Conservation (phyloP, 2,329 filamentous ascomycete species). For the Ascochyta koolunga region DNA sequence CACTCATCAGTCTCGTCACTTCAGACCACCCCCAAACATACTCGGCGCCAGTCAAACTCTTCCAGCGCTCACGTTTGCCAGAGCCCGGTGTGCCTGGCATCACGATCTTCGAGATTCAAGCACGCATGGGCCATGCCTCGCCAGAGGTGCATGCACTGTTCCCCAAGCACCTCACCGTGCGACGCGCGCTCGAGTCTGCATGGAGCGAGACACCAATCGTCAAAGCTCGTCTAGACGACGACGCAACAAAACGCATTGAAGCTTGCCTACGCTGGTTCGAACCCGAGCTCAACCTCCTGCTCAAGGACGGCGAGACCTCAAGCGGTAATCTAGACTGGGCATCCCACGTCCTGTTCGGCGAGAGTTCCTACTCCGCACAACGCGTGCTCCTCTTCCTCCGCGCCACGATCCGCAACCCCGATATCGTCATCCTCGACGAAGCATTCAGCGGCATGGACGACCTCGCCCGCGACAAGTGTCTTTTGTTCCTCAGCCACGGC, state of each 20-base stretch:
- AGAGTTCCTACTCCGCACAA: constrained; percentile 80
- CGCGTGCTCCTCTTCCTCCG: constrained; percentile 80
- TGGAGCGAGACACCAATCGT: constrained; percentile 88
- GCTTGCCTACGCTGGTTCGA: constrained; percentile 78
- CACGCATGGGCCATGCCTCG: constrained; percentile 87
- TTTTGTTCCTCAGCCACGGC: constrained; percentile 71
- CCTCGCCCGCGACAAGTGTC: constrained; percentile 79
- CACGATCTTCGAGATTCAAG: constrained; percentile 91
- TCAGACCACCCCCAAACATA: constrained; percentile 97
- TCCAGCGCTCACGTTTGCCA: constrained; percentile 81
- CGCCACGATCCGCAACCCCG: constrained; percentile 53
- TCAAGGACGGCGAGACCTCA: constrained; percentile 12
- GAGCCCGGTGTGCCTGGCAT: constrained; percentile 73
- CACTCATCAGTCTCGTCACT: constrained; percentile 86
- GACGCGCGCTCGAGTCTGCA: constrained; percentile 79
- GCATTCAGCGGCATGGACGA: constrained; percentile 59
- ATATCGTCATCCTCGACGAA: constrained; percentile 59
- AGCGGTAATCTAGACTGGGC: constrained; percentile 65
- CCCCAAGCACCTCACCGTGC: constrained; percentile 75
- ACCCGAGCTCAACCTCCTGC: constrained; percentile 70
- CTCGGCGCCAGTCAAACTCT: constrained; percentile 83
- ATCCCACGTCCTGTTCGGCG: constrained; percentile 70
- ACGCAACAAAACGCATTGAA: constrained; percentile 67
- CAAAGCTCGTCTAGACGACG: constrained; percentile 66
- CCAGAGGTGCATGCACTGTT: constrained; percentile 95